Evolutionary conservation across 2,329 filamentous ascomycete species (phyloP).

Genomic region (Sporothrix phasma): DNA sequence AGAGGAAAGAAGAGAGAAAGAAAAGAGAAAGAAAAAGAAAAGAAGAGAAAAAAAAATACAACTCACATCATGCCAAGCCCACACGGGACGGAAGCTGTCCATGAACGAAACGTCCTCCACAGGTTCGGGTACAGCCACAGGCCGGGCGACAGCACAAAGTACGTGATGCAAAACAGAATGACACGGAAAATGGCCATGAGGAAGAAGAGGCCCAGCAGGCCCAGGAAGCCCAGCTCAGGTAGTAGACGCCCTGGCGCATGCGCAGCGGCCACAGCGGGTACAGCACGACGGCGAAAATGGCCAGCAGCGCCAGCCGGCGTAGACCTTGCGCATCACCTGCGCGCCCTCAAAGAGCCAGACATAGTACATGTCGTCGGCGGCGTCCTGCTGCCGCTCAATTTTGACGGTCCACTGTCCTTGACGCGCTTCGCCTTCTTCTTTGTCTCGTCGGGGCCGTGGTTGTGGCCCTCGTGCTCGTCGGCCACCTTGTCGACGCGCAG

Average conservation of each 20-base stretch:
- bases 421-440: constrained; percentile 73
- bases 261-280: constrained; percentile 95
- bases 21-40: constrained; percentile 3
- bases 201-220: constrained; percentile 87
- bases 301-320: constrained; percentile 70
- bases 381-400: constrained; percentile 93
- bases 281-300: constrained; percentile 81
- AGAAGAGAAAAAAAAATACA: not conserved
- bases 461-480: constrained; percentile 59
- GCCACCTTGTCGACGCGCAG: constrained; percentile 80
- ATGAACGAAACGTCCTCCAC: constrained; percentile 98
- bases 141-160: constrained; percentile 73
- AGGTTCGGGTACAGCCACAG: constrained; percentile 98
- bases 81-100: constrained; percentile 89
- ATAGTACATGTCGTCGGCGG: constrained; percentile 80
- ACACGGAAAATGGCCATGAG: constrained; percentile 94
- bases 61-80: constrained; percentile 95
- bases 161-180: constrained; percentile 87
- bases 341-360: constrained; percentile 93
- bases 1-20: not conserved
- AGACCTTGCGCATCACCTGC: constrained; percentile 88
- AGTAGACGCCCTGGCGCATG: constrained; percentile 90
- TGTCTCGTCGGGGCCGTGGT: constrained; percentile 33
- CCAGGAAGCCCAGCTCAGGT: constrained; percentile 86
- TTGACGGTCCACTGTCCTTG: constrained; percentile 96